phyloP scores from a whole-genome alignment of 2,329 filamentous ascomycete species.

The Botrytis fabae region DNA sequence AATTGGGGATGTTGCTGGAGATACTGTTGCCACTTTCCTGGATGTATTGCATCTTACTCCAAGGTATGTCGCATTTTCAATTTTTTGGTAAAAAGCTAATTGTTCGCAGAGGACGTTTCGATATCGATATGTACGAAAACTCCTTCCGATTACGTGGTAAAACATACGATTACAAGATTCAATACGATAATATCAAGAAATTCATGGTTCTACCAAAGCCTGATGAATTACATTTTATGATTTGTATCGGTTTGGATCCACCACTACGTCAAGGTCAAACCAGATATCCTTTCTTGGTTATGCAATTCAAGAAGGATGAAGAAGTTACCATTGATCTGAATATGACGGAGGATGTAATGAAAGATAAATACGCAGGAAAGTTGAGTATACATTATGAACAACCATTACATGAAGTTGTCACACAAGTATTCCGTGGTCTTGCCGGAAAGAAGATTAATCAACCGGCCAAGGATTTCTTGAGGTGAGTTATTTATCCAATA shows the following conservation, averaged over 20 bases:
- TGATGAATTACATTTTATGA: conserved; percentile 94
- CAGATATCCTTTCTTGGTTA: conserved; percentile 95
- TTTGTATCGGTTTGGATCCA: conserved; percentile 91
- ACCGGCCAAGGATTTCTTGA: conserved; percentile 91
- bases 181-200: conserved; percentile 97
- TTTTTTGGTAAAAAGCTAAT: conserved; percentile 34
- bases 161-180: conserved; percentile 99
- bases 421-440: conserved; percentile 91
- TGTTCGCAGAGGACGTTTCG: conserved; percentile 82
- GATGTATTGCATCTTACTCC: conserved; percentile 97
- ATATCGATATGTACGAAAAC: conserved; percentile 98
- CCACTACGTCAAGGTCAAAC: conserved; percentile 96
- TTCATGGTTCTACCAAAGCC: conserved; percentile 98
- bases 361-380: conserved; percentile 86
- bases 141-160: conserved; percentile 97
- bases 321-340: conserved; percentile 96
- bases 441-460: conserved; percentile 94
- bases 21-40: conserved; percentile 95
- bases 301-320: conserved; percentile 98
- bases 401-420: conserved; percentile 88
- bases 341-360: conserved; percentile 85
- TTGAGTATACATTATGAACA: conserved; percentile 88
- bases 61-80: conserved; percentile 54
- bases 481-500: conserved; percentile 47
- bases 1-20: conserved; percentile 97